Evolutionary conservation across 1,284 basidiomycete genomes (phyloP).

Genomic region (Golubevia sp.): DNA sequence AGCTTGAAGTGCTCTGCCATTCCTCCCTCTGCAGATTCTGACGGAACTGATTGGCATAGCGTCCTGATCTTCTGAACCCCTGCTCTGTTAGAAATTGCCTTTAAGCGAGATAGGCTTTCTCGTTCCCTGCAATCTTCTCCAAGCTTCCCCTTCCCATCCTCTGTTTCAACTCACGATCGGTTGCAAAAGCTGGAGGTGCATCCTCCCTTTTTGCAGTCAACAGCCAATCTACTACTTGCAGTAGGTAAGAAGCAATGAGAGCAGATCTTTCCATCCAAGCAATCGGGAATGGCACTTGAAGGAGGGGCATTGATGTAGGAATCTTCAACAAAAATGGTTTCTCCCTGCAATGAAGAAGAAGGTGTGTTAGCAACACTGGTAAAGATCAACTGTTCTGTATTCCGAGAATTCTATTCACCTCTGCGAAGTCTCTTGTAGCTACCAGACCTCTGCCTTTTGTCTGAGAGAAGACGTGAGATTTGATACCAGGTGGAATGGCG

Average conservation of each 20-base stretch:
- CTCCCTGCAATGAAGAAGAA: too few species aligned
- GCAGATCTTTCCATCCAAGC: slow-evolving; percentile 32
- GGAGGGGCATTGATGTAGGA: slow-evolving; percentile 40
- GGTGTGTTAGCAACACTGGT: slow-evolving; percentile 40
- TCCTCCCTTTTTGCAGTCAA: slow-evolving; percentile 2
- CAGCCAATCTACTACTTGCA: slow-evolving; percentile 16
- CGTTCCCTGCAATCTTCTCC: too few species aligned
- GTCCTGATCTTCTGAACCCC: too few species aligned
- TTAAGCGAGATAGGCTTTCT: too few species aligned
- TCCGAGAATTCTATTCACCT: too few species aligned
- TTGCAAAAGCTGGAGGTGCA: slow-evolving; percentile 37
- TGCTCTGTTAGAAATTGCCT: too few species aligned
- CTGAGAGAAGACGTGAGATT: slow-evolving; percentile 30
- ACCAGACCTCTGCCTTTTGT: slow-evolving; percentile 50
- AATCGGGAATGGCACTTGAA: slow-evolving; percentile 23
- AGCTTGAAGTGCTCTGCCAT: too few species aligned
- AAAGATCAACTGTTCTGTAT: slow-evolving; percentile 39
- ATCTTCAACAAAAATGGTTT: too few species aligned
- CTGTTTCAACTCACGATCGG: slow-evolving; percentile 8
- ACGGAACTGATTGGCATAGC: too few species aligned
- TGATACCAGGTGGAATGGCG: slow-evolving; percentile 24
- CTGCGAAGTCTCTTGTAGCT: slow-evolving; percentile 18
- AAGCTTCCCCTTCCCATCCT: too few species aligned
- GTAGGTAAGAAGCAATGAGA: slow-evolving; percentile 42
- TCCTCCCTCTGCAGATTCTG: too few species aligned